Evolutionary conservation across 495 filamentous ascomycete species (phyloP).

Genomic region (Bryoglossum gracile): DNA sequence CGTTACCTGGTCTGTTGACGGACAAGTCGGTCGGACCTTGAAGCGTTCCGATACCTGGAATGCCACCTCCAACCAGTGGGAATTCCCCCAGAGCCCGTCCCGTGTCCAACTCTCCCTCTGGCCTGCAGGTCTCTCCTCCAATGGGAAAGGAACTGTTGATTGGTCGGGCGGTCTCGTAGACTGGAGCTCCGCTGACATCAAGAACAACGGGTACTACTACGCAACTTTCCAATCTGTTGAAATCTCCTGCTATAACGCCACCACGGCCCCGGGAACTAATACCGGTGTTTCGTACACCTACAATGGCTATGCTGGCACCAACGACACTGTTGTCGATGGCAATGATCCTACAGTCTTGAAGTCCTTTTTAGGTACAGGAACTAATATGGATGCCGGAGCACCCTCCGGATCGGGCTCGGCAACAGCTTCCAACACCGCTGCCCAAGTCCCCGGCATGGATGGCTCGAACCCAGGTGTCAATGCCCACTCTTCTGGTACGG

Average conservation of each 20-base stretch:
- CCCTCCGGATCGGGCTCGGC: neutral
- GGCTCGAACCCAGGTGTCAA: constrained; percentile 12
- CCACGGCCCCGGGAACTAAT: constrained; percentile 48
- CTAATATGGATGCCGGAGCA: constrained; percentile 54
- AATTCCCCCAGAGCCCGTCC: constrained; percentile 89
- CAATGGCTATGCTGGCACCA: constrained; percentile 54
- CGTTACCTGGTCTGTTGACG: constrained; percentile 82
- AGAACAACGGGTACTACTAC: constrained; percentile 83
- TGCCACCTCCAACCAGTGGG: constrained; percentile 68
- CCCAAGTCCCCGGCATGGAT: constrained; percentile 16
- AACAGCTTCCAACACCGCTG: constrained; percentile 1
- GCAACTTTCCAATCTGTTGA: constrained; percentile 69
- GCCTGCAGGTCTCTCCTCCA: constrained; percentile 78
- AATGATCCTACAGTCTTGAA: constrained; percentile 70
- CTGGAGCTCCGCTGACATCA: constrained; percentile 77
- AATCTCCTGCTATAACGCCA: constrained; percentile 78
- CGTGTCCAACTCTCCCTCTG: constrained; percentile 92
- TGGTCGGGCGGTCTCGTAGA: constrained; percentile 90
- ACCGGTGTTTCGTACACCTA: constrained; percentile 68
- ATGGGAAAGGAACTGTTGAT: constrained; percentile 74
- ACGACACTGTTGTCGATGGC: constrained; percentile 68
- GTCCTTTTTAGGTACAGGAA: constrained; percentile 69
- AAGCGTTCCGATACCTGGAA: constrained; percentile 78
- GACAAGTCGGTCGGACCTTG: constrained; percentile 61
- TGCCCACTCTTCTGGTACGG: constrained; percentile 1